Evolutionary conservation across 2,329 filamentous ascomycete genomes (phyloP).

Genomic region (Ophiostoma populinum): DNA sequence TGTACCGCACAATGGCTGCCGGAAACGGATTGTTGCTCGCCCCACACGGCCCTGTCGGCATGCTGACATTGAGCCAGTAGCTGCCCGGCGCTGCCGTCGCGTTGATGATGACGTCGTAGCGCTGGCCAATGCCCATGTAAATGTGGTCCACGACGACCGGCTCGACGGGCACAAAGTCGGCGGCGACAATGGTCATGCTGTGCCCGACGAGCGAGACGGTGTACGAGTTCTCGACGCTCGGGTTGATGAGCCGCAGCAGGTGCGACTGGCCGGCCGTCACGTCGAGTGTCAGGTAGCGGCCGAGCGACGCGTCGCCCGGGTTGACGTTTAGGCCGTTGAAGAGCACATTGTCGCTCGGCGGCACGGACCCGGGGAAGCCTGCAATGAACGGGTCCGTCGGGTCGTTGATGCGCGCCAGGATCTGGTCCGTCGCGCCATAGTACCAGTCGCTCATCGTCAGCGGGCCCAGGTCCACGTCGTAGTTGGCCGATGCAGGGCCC

Average conservation of each 20-base stretch:
- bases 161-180: slow-evolving; percentile 32
- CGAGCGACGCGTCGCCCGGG: slow-evolving; percentile 12
- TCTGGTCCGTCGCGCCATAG: slow-evolving; percentile 17
- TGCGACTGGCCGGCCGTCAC: slow-evolving; percentile 26
- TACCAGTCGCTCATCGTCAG: slow-evolving; percentile 37
- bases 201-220: slow-evolving; percentile 26
- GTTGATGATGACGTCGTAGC: slow-evolving; percentile 30
- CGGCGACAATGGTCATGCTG: slow-evolving; percentile 29
- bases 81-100: slow-evolving; percentile 15
- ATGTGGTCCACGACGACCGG: slow-evolving; percentile 32
- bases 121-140: slow-evolving; percentile 29
- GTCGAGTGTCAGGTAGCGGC: slow-evolving; percentile 17
- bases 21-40: slow-evolving; percentile 13
- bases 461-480: slow-evolving; percentile 34
- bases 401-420: slow-evolving; percentile 11
- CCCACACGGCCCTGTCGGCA: slow-evolving; percentile 14
- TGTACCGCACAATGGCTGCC: slow-evolving; percentile 17
- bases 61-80: slow-evolving; percentile 27
- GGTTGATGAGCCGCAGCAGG: slow-evolving; percentile 29
- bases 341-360: slow-evolving; percentile 21
- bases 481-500: slow-evolving; percentile 20
- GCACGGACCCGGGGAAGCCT: slow-evolving; percentile 13
- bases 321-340: slow-evolving; percentile 25
- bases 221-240: slow-evolving; percentile 29
- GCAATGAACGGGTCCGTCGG: slow-evolving; percentile 12